phyloP scores from a whole-genome alignment of 1,139 yeast species.

The Saccharomyces hybrid region DNA sequence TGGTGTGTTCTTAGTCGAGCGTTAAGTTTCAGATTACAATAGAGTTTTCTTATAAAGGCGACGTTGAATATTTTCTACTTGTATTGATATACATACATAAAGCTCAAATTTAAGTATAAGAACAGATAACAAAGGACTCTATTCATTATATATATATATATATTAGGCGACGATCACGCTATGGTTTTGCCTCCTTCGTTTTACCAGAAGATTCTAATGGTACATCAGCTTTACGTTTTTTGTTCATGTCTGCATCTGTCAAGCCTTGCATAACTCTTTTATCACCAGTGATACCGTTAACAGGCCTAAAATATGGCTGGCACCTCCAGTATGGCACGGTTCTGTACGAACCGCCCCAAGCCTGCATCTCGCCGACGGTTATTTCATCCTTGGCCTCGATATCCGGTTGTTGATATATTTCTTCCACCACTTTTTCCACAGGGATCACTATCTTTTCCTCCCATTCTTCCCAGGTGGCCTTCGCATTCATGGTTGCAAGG shows the following conservation, averaged over 20 bases:
- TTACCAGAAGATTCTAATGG: slow-evolving; percentile 4
- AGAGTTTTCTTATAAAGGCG: not conserved
- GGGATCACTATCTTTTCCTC: slow-evolving; percentile 53
- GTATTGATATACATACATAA: not conserved
- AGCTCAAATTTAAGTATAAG: not conserved
- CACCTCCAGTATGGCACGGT: slow-evolving; percentile 94
- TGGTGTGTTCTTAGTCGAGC: not conserved
- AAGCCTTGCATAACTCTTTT: slow-evolving; percentile 33
- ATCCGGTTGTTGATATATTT: slow-evolving; percentile 40
- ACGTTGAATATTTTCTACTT: not conserved
- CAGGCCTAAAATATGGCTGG: slow-evolving; percentile 89
- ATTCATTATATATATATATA: not conserved
- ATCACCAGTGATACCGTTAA: slow-evolving; percentile 56
- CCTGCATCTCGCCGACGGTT: slow-evolving; percentile 45
- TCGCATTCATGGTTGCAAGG: slow-evolving; percentile 47
- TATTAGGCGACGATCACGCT: not conserved
- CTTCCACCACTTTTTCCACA: slow-evolving; percentile 58
- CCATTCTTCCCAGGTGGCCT: slow-evolving; percentile 47
- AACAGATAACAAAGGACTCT: not conserved
- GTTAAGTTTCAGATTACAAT: not conserved
- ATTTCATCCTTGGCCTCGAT: slow-evolving; percentile 46
- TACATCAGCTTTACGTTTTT: slow-evolving; percentile 20
- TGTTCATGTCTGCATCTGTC: slow-evolving; percentile 7
- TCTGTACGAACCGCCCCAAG: slow-evolving; percentile 77
- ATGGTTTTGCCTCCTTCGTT: not conserved